Conservation (phyloP, 2,329 filamentous ascomycete genomes). For the Phyllosticta citrichinensis region DNA sequence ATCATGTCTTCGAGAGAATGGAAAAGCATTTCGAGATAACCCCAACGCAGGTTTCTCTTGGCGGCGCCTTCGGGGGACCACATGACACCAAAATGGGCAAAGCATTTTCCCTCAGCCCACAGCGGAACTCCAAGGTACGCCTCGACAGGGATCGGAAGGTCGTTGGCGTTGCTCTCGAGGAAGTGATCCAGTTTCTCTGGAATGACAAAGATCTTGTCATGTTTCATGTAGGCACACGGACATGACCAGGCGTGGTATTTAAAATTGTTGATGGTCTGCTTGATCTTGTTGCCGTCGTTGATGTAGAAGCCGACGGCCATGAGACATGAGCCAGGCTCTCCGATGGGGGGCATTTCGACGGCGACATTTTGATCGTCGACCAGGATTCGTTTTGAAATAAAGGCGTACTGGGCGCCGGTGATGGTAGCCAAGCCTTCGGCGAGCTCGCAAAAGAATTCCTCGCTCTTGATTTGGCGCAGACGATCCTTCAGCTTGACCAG, state of each 20-base stretch:
- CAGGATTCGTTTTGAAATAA: constrained; percentile 55
- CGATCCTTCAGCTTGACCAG: constrained; percentile 49
- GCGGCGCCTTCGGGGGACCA: constrained; percentile 55
- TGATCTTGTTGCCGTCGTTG: constrained; percentile 46
- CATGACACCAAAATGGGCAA: constrained; percentile 62
- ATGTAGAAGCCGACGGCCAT: constrained; percentile 59
- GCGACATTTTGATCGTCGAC: constrained; percentile 48
- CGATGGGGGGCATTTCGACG: constrained; percentile 51
- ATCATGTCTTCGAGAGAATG: constrained; percentile 61
- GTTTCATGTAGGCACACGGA: constrained; percentile 59
- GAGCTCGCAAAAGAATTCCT: constrained; percentile 54
- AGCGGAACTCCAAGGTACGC: constrained; percentile 59
- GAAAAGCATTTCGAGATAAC: constrained; percentile 56
- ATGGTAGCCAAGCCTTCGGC: constrained; percentile 56
- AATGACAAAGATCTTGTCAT: constrained; percentile 61
- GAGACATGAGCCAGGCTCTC: constrained; percentile 51
- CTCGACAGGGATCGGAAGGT: constrained; percentile 51
- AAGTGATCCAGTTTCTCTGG: constrained; percentile 51
- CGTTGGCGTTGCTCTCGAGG: constrained; percentile 51
- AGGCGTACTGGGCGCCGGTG: constrained; percentile 55
- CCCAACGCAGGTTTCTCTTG: constrained; percentile 50
- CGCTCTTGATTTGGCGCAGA: constrained; percentile 42
- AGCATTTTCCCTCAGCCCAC: constrained; percentile 54
- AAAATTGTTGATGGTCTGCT: constrained; percentile 48
- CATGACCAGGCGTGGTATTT: constrained; percentile 56